phyloP scores from a whole-genome alignment of 495 filamentous ascomycete genomes.

The Trichoderma virens region DNA sequence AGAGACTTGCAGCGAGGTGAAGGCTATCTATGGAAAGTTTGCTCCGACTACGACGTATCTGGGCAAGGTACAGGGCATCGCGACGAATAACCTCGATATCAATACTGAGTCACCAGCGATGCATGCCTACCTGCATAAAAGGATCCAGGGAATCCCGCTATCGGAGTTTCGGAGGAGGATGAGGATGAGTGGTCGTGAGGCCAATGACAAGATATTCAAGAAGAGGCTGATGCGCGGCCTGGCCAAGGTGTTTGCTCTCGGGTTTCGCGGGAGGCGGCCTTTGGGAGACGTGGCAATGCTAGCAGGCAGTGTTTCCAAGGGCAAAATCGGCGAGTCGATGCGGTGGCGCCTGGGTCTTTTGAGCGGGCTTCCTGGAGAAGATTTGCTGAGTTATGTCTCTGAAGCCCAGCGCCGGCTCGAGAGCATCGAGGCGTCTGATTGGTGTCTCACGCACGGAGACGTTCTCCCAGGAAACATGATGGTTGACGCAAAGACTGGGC shows the following conservation, averaged over 20 bases:
- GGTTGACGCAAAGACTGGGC: conserved; percentile 22
- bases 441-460: conserved; percentile 52
- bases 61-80: not conserved
- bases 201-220: conserved; percentile 7
- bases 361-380: not conserved
- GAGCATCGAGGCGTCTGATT: conserved; percentile 34
- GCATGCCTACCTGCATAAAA: not conserved
- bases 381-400: conserved; percentile 25
- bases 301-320: conserved; percentile 14
- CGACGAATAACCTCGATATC: not conserved
- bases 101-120: not conserved
- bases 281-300: conserved; percentile 12
- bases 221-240: conserved; percentile 18
- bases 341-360: conserved; percentile 23
- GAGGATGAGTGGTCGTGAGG: not conserved
- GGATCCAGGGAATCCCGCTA: not conserved
- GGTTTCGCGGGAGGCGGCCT: conserved; percentile 33
- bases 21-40: conserved; percentile 27
- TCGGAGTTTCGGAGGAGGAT: conserved; percentile 6
- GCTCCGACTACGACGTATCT: conserved; percentile 29
- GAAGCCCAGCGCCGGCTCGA: conserved; percentile 25
- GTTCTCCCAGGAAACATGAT: conserved; percentile 47
- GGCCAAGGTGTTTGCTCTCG: conserved; percentile 17
- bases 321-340: conserved; percentile 29
- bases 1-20: conserved; percentile 29